These are phyloP conservation scores for Elsinoe fawcettii DNA, from an alignment of 2,329 filamentous ascomycete genomes.

Conservation along the genomic window DNA sequence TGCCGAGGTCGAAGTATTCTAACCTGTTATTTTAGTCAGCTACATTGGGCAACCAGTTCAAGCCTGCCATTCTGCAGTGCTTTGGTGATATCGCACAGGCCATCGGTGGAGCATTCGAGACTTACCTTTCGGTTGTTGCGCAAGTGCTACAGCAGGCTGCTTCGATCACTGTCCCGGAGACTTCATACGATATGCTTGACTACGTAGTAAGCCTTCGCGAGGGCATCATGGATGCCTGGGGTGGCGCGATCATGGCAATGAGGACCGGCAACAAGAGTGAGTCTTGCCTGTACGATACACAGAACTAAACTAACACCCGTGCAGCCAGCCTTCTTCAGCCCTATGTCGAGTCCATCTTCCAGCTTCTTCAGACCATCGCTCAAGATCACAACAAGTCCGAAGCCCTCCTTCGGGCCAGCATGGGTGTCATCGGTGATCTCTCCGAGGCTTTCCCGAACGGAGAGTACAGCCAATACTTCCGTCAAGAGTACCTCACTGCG, in stretches of 20 bases:
- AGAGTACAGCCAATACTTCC: slow-evolving; percentile 76
- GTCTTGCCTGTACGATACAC: background rate
- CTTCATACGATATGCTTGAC: slow-evolving; percentile 87
- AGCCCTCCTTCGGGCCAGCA: slow-evolving; percentile 81
- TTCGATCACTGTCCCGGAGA: slow-evolving; percentile 63
- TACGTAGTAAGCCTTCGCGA: slow-evolving; percentile 92
- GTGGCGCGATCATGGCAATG: slow-evolving; percentile 91
- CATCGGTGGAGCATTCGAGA: slow-evolving; percentile 85
- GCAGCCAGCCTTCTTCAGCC: slow-evolving; percentile 63
- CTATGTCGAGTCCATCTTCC: slow-evolving; percentile 79
- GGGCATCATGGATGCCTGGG: slow-evolving; percentile 99
- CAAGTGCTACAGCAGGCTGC: slow-evolving; percentile 91
- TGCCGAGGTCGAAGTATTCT: slow-evolving; percentile 25
- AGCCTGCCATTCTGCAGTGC: slow-evolving; percentile 94
- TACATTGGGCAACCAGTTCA: slow-evolving; percentile 88
- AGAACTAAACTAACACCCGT: slow-evolving; percentile 23
- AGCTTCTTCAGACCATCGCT: slow-evolving; percentile 72
- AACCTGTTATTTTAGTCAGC: slow-evolving; percentile 52
- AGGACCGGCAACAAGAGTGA: slow-evolving; percentile 65
- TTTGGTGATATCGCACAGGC: slow-evolving; percentile 97
- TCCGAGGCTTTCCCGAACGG: slow-evolving; percentile 89
- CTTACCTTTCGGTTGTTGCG: slow-evolving; percentile 84
- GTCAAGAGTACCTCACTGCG: slow-evolving; percentile 77
- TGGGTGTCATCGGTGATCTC: slow-evolving; percentile 95
- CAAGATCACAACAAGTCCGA: slow-evolving; percentile 84